Conservation (phyloP, 1,139 yeast species). For the Magnusiomyces fungicola region DNA sequence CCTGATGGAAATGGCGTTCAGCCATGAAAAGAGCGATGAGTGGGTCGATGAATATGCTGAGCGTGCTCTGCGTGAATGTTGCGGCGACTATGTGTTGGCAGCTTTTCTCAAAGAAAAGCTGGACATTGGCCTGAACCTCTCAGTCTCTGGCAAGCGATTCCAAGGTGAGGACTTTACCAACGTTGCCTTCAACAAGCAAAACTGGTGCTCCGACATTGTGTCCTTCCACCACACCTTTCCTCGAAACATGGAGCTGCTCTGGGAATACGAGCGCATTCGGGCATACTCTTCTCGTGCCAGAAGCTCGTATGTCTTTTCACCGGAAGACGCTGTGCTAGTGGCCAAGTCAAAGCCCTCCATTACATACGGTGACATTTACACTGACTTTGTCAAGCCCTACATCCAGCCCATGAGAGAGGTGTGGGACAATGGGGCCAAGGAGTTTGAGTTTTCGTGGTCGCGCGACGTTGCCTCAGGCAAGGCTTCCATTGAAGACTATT, state of each 20-base stretch:
- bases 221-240: conserved; percentile 32
- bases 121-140: conserved; percentile 21
- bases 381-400: conserved; percentile 25
- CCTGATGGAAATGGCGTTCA: conserved; percentile 19
- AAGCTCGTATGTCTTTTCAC: conserved; percentile 9
- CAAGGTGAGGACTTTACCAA: conserved; percentile 30
- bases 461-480: conserved; percentile 12
- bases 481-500: conserved; percentile 12
- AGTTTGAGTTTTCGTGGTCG: conserved; percentile 23
- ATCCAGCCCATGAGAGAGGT: conserved; percentile 18
- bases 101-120: conserved; percentile 20
- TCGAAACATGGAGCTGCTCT: conserved; percentile 30
- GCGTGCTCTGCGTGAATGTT: conserved; percentile 26
- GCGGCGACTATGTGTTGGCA: conserved; percentile 35
- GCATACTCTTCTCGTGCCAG: conserved; percentile 13
- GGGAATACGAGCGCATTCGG: conserved; percentile 31
- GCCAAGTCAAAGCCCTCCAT: conserved; percentile 15
- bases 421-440: conserved; percentile 31
- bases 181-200: conserved; percentile 19
- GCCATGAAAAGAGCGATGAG: conserved; percentile 17
- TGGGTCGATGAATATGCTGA: conserved; percentile 24
- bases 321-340: conserved; percentile 9
- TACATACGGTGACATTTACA: conserved; percentile 22
- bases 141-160: conserved; percentile 22
- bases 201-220: conserved; percentile 31